phyloP scores from a whole-genome alignment of 2,329 filamentous ascomycete species.

The Ceratocystis albifundus region DNA sequence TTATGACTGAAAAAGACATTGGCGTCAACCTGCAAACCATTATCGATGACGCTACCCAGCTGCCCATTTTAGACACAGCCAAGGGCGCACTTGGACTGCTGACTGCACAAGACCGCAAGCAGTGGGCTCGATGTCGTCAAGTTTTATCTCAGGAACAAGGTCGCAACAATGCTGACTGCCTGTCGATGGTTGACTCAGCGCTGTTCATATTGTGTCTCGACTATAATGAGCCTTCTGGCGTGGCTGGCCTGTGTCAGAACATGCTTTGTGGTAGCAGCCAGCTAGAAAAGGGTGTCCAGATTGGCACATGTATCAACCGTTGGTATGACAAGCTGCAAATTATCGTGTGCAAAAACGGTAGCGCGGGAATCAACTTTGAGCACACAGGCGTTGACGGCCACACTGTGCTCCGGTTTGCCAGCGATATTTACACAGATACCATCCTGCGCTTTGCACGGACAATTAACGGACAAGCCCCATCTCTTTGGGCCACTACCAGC shows the following conservation, averaged over 20 bases:
- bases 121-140: slow-evolving; percentile 85
- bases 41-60: slow-evolving; percentile 78
- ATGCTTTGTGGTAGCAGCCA: slow-evolving; percentile 96
- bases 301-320: slow-evolving; percentile 92
- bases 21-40: slow-evolving; percentile 85
- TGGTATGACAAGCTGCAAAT: slow-evolving; percentile 99
- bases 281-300: slow-evolving; percentile 84
- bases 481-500: slow-evolving; percentile 78
- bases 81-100: slow-evolving; percentile 87
- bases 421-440: slow-evolving; percentile 93
- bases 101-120: slow-evolving; percentile 91
- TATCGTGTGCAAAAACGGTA: slow-evolving; percentile 97
- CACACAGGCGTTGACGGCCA: slow-evolving; percentile 97
- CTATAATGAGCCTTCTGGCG: slow-evolving; percentile 72
- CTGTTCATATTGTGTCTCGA: slow-evolving; percentile 88
- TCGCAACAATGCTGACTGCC: slow-evolving; percentile 89
- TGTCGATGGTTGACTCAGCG: slow-evolving; percentile 90
- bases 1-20: slow-evolving; percentile 94
- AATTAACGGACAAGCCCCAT: slow-evolving; percentile 88
- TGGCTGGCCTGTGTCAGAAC: slow-evolving; percentile 83
- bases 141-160: slow-evolving; percentile 73
- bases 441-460: slow-evolving; percentile 80
- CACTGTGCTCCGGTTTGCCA: slow-evolving; percentile 90
- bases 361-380: slow-evolving; percentile 97
- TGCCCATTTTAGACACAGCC: slow-evolving; percentile 86